Evolutionary conservation across 768 basidiomycete species (phyloP).

Genomic region (Russula abietina): DNA sequence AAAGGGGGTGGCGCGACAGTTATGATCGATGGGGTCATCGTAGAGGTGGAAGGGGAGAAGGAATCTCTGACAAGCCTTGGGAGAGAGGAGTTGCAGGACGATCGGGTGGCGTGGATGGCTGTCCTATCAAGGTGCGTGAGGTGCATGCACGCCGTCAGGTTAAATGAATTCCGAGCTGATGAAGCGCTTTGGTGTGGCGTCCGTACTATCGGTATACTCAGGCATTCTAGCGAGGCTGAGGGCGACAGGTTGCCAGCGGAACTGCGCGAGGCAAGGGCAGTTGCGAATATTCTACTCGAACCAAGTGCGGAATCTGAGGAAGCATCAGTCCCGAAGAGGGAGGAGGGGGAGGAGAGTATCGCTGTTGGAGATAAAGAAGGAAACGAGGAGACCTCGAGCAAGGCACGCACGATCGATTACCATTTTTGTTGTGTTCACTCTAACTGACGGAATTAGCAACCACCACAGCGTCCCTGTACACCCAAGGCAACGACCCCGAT

Average conservation of each 20-base stretch:
- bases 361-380: constrained; percentile 3
- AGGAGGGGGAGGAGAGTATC: constrained; percentile 22
- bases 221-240: constrained; percentile 47
- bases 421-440: neutral
- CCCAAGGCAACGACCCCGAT: constrained; percentile 26
- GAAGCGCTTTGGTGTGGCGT: neutral
- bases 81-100: constrained; percentile 71
- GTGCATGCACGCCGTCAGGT: constrained; percentile 17
- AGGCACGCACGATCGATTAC: constrained; percentile 6
- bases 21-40: constrained; percentile 38
- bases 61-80: constrained; percentile 66
- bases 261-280: constrained; percentile 52
- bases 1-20: constrained; percentile 32
- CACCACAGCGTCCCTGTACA: constrained; percentile 25
- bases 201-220: constrained; percentile 12
- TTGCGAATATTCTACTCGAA: constrained; percentile 56
- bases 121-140: constrained; percentile 56
- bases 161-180: constrained; percentile 11
- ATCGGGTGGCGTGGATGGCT: constrained; percentile 57
- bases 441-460: constrained; percentile 9
- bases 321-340: constrained; percentile 21
- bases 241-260: constrained; percentile 54
- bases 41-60: constrained; percentile 62
- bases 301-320: constrained; percentile 27
- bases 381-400: constrained; percentile 20